Evolutionary conservation across 2,329 filamentous ascomycete genomes (phyloP), one percentile per base, ranked within the genome.

Genomic region (Colletotrichum camelliae): DNA sequence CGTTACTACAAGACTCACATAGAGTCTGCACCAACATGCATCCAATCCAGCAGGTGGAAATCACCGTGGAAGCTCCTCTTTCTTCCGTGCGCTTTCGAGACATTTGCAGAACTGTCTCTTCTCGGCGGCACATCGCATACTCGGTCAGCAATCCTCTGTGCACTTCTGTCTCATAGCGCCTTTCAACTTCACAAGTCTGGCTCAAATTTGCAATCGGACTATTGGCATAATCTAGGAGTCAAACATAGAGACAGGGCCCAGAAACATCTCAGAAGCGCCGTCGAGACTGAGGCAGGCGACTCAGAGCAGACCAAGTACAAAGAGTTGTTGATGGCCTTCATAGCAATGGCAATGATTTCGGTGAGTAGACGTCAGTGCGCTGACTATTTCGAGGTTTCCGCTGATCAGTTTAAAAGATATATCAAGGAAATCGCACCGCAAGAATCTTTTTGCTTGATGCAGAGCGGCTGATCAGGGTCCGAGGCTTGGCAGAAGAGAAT

Each of bases 51-150:
- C 70, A 80, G 83, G n/a, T 81, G 82, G 4, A 86, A 85, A 67
- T 87, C 86, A 1, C 87, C 86, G 0, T 87, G 86, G 86, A 83
- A 87, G 62, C 78, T 87, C 0, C 81, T 88, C 0, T 84, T 87
- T 29, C 79, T 88, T 1, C 86, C 87, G 1, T 84, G 85, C 55
- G 83, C 83, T 0, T 85, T 87, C 4, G 82, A 84, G 33, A 85
- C 84, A 0, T 81, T 87, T 57, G 86, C 86, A 3, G 85, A 86
- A 57, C 70, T 87, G 1, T 84, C 85, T 0, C 79, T 88, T 1
- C 86, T 85, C 48, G 86, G 87, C 16, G 73, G 78, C 2, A 78
- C 85, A 1, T 84, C 83, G 18, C 81, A 85, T 72, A 85, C 86
- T 0, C 83, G 84, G 29, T 80, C 83, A 5, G 83, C 82, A 2